Evolutionary conservation across 257 asterid genomes (phyloP), one percentile per base, ranked within the genome.

Genomic region (Scutellaria galericulata): DNA sequence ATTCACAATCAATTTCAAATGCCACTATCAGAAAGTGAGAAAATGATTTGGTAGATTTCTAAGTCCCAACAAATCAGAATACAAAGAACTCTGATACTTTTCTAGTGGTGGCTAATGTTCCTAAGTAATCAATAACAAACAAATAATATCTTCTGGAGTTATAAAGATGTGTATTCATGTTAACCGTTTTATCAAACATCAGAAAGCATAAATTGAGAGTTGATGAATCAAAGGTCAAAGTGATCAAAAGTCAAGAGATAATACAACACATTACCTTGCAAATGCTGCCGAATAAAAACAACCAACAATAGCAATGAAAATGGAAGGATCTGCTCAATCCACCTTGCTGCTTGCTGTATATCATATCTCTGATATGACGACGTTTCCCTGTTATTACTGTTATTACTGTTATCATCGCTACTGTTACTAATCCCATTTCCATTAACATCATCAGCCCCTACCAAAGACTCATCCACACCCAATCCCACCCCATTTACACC

Each of bases 251-350:
- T 18, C 35, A 20, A 71, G 8, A 57, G 65, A 27, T 56, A 3
- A 7, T 5, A 10, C n/a, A 11, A 37, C 1, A 47, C 6, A 46
- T 39, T 80, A 95, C 99, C 98, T 87, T 86, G 97, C 85, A 92
- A 88, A 82, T 95, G 98, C 83, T 92, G 96, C 75, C 97, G 86
- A 70, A 95, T 90, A 76, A 95, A 92, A 74, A 95, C 99, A 42
- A 90, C 83, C 90, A 92, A 67, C 71, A 90, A 79, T 22, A 92
- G 89, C 88, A 92, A 78, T 7, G 88, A 85, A 79, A 95, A 92
- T 1, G 96, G 99, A 78, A 92, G 96, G 81, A 92, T 78, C 84
- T 90, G 97, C 82, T 95, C 99, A 72, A 86, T 78, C 96, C 94
- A 90, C 78, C 98, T 70, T 7, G 97, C 96, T 11, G 90, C 87